Evolutionary conservation across 768 basidiomycete genomes (phyloP).

Genomic region (Pulveroboletus ravenelii): DNA sequence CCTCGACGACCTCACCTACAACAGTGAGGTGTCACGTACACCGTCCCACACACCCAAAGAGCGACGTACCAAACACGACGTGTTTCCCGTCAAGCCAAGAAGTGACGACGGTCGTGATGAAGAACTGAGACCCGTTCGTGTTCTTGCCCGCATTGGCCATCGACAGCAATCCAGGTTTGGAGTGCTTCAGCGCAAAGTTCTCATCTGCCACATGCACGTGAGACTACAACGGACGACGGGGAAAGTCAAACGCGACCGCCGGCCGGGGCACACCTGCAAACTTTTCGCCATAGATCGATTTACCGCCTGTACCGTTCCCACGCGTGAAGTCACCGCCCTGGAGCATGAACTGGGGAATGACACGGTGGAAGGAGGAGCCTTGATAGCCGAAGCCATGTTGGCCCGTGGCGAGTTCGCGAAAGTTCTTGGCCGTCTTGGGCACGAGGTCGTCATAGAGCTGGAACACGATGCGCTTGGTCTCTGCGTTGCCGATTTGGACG

Average conservation of each 20-base stretch:
- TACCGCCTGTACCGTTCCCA: constrained; percentile 70
- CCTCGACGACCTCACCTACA: constrained; percentile 11
- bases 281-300: constrained; percentile 71
- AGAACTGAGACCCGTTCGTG: constrained; percentile 91
- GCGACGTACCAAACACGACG: constrained; percentile 15
- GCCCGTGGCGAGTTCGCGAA: constrained; percentile 84
- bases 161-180: constrained; percentile 60
- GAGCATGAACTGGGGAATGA: constrained; percentile 84
- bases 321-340: constrained; percentile 88
- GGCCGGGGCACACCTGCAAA: constrained; percentile 44
- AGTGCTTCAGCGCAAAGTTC: constrained; percentile 78
- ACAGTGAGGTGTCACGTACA: background rate
- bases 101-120: constrained; percentile 79
- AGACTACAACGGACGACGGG: background rate
- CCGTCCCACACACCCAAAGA: background rate
- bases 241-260: too few relatives aligned
- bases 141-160: constrained; percentile 80
- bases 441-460: constrained; percentile 79
- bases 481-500: constrained; percentile 42
- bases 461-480: constrained; percentile 66
- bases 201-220: constrained; percentile 53
- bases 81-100: constrained; percentile 11
- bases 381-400: constrained; percentile 69
- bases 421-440: constrained; percentile 74
- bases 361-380: constrained; percentile 69